These are phyloP conservation scores for Nymphaea thermarum DNA, from an alignment of 164 flowering plant species.

Conservation along the genomic window DNA sequence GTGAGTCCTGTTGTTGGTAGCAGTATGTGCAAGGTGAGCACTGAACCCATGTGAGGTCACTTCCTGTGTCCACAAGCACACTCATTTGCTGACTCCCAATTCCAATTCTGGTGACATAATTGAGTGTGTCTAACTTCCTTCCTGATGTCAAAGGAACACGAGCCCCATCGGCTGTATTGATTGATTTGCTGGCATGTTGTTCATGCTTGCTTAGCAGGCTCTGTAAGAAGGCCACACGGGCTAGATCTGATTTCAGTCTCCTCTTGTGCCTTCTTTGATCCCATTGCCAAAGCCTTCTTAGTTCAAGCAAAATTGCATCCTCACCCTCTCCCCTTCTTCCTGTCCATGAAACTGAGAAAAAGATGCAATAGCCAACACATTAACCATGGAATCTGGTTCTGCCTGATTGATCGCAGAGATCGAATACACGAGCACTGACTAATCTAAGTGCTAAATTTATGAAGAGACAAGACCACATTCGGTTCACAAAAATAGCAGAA, in stretches of 20 bases:
- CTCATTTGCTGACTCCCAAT: constrained; percentile 46
- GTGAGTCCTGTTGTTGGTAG: constrained; percentile 58
- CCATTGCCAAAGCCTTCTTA: neutral
- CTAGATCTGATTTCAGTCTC: constrained; percentile 27
- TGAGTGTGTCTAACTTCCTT: constrained; percentile 40
- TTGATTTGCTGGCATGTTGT: constrained; percentile 6
- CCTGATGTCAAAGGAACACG: constrained; percentile 59
- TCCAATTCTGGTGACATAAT: constrained; percentile 53
- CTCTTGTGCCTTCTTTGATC: constrained; percentile 4
- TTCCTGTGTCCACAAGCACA: constrained; percentile 80
- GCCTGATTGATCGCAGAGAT: neutral
- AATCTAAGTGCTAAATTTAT: neutral
- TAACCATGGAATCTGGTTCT: neutral
- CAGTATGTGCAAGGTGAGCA: constrained; percentile 69
- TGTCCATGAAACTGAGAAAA: constrained; percentile 16
- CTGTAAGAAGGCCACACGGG: constrained; percentile 39
- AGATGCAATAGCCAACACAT: neutral
- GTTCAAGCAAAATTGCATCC: constrained; percentile 12
- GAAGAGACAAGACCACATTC: neutral
- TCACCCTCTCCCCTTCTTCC: constrained; percentile 23
- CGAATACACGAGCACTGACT: neutral
- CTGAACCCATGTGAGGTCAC: constrained; percentile 87
- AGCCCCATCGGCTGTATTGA: constrained; percentile 12
- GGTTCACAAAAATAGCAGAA: neutral
- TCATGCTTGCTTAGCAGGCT: constrained; percentile 15